A percentile compares a stretch with the other conserved stretches of the same genome.
Evolutionary conservation across 805 yeast species (phyloP).

Genomic region (Pichia deserticola): DNA sequence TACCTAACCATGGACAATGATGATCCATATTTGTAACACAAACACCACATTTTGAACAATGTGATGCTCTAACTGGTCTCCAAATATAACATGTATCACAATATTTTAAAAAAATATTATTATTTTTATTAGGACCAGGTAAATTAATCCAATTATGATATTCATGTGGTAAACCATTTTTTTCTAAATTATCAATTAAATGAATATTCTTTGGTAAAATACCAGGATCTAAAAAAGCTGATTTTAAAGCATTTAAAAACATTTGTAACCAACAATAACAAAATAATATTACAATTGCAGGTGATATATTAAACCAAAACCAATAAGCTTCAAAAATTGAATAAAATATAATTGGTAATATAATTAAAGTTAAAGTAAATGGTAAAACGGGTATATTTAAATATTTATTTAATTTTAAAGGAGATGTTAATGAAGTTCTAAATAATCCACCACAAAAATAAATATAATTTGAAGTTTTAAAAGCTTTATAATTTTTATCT

Average conservation of each 20-base stretch:
- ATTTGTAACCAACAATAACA: slow-evolving; percentile 50
- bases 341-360: slow-evolving; percentile 42
- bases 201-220: slow-evolving; percentile 61
- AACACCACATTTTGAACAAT: slow-evolving; percentile 61
- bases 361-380: slow-evolving; percentile 3
- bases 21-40: slow-evolving; percentile 62
- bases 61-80: slow-evolving; percentile 72
- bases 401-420: neutral
- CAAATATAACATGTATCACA: slow-evolving; percentile 59
- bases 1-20: slow-evolving; percentile 58
- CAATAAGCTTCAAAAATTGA: slow-evolving; percentile 44
- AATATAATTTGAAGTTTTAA: slow-evolving; percentile 33
- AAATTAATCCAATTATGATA: slow-evolving; percentile 43
- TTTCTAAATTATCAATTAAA: slow-evolving; percentile 33
- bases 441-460: slow-evolving; percentile 64
- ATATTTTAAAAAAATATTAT: slow-evolving; percentile 30
- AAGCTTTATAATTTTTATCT: slow-evolving; percentile 36
- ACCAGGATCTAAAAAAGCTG: slow-evolving; percentile 65
- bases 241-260: slow-evolving; percentile 41
- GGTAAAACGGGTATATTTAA: slow-evolving; percentile 6
- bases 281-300: slow-evolving; percentile 49
- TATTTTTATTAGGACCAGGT: slow-evolving; percentile 33
- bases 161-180: slow-evolving; percentile 44
- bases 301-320: slow-evolving; percentile 50
- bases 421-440: slow-evolving; percentile 24